A percentile compares a stretch with the other conserved stretches of the same genome.
phyloP scores from a whole-genome alignment of 163 green algal genomes.

The Scenedesmus sp. region DNA sequence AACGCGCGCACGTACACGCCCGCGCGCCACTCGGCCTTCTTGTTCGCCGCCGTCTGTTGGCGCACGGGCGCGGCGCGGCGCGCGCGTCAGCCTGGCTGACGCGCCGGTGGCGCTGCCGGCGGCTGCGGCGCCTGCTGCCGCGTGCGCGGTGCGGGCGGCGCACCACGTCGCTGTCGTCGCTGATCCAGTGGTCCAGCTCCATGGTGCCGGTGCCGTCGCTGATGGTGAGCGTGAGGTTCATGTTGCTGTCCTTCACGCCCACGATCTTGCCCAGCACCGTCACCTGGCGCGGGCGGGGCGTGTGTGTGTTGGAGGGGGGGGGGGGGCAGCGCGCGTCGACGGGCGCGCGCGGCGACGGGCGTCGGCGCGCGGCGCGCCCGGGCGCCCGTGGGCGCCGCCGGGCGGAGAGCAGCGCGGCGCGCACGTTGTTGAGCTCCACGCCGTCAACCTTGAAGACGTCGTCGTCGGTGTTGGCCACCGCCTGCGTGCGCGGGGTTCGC shows the following conservation, averaged over 20 bases:
- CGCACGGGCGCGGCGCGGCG: neutral
- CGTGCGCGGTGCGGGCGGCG: neutral
- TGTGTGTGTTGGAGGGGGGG: too few species aligned
- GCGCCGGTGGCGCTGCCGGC: neutral
- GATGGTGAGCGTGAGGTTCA: constrained; percentile 58
- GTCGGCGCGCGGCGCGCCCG: too few species aligned
- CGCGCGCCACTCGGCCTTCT: constrained; percentile 60
- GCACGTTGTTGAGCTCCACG: constrained; percentile 3
- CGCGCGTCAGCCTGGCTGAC: constrained; percentile 2
- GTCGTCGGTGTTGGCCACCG: constrained; percentile 28
- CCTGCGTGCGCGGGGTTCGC: too few species aligned
- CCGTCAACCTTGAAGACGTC: constrained; percentile 17
- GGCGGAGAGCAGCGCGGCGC: neutral
- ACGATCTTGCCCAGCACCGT: constrained; percentile 80
- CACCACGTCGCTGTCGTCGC: constrained; percentile 20
- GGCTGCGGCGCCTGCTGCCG: neutral
- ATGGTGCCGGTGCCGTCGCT: constrained; percentile 78
- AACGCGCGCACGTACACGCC: constrained; percentile 83
- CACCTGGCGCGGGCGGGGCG: constrained; percentile 62
- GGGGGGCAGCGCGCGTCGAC: too few species aligned
- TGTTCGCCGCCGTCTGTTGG: constrained; percentile 45
- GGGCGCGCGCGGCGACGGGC: too few species aligned
- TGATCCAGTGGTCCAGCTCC: constrained; percentile 68
- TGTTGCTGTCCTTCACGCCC: constrained; percentile 55
- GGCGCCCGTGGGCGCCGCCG: too few species aligned